Conservation (phyloP, 2,329 filamentous ascomycete species). For the Fusarium palustre region DNA sequence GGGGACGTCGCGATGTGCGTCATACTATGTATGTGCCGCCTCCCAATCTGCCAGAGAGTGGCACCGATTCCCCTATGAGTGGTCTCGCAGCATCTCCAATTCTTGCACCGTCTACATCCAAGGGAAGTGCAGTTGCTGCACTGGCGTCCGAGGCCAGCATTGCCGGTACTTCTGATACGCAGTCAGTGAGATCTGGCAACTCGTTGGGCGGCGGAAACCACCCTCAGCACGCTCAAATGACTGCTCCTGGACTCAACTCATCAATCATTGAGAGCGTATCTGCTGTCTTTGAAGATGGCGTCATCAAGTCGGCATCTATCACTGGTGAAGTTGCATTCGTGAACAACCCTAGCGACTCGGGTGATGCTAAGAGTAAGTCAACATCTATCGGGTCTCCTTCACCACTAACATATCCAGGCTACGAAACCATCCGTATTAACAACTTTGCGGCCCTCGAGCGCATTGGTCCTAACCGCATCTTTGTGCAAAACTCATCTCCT, state of each 20-base stretch:
- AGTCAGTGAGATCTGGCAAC: constrained; percentile 89
- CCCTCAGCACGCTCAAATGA: constrained; percentile 84
- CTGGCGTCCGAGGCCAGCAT: constrained; percentile 73
- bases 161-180: constrained; percentile 78
- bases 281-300: constrained; percentile 81
- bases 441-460: constrained; percentile 90
- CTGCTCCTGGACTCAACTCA: constrained; percentile 82
- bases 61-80: constrained; percentile 41
- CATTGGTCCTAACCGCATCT: constrained; percentile 92
- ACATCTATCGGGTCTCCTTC: background rate
- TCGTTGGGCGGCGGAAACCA: constrained; percentile 77
- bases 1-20: constrained; percentile 89
- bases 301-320: constrained; percentile 77
- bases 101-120: constrained; percentile 41
- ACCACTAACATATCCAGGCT: constrained; percentile 52
- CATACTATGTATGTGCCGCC: constrained; percentile 87
- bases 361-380: constrained; percentile 62
- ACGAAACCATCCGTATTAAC: constrained; percentile 82
- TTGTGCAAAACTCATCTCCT: constrained; percentile 75
- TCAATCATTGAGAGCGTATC: constrained; percentile 95
- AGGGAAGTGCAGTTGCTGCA: constrained; percentile 60
- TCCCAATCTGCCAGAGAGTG: constrained; percentile 51
- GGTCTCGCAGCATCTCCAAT: constrained; percentile 40
- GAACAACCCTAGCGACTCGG: constrained; percentile 70
- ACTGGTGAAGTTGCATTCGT: constrained; percentile 90